These are phyloP conservation scores for Skeletonema potamos DNA, from an alignment of 108 stramenopile species.

Conservation along the genomic window DNA sequence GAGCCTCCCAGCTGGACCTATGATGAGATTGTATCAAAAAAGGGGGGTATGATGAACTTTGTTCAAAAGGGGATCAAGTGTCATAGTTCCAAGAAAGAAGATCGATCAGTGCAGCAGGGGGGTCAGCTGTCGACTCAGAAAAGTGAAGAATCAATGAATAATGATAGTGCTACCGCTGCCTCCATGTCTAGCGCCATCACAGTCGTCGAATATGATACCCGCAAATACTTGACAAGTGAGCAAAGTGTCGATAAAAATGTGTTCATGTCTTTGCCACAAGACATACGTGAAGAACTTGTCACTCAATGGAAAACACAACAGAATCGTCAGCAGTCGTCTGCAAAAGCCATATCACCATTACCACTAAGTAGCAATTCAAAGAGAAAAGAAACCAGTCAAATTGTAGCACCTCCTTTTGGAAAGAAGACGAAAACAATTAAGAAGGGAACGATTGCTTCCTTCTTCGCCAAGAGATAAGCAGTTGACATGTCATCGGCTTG, in stretches of 20 bases:
- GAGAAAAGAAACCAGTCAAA: background rate
- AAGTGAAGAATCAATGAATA: background rate
- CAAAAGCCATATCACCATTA: background rate
- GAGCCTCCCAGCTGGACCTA: conserved; percentile 10
- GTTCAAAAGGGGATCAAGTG: background rate
- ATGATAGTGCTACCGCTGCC: background rate
- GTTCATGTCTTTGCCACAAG: background rate
- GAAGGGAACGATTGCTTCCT: conserved; percentile 5
- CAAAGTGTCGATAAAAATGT: conserved; percentile 1
- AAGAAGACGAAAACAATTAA: conserved; percentile 1
- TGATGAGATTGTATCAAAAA: conserved; percentile 11
- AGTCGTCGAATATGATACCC: background rate
- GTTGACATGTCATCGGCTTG: background rate
- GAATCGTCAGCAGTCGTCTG: background rate
- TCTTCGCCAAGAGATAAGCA: background rate
- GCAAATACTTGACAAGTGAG: background rate
- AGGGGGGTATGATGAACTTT: conserved; percentile 23
- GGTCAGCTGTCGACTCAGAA: background rate
- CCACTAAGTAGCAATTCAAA: background rate
- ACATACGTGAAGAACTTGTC: conserved; percentile 6
- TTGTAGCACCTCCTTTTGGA: background rate
- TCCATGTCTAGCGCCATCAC: background rate
- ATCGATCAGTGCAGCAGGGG: background rate
- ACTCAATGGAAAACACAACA: conserved; percentile 12
- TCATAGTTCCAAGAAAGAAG: background rate